Evolutionary conservation across 768 basidiomycete genomes (phyloP), one percentile per base, ranked within the genome.

Genomic region (Hygrophorus russula): DNA sequence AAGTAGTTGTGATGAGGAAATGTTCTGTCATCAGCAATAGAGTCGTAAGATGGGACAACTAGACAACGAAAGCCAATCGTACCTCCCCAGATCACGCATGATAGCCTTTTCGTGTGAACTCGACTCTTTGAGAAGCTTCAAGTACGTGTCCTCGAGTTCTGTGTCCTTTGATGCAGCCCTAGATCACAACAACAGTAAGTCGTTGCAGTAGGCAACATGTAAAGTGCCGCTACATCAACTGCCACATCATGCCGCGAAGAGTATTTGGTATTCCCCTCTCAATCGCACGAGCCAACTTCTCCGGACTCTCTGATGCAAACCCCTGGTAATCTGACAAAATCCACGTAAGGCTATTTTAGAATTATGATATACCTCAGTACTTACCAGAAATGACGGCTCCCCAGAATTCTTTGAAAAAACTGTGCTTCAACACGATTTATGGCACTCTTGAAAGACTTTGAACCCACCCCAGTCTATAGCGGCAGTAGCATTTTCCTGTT

Each of bases 1-100:
- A 98, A 99, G 66, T 90, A 97, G 36, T 87, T 83, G 54, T 98
- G 93, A 57, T 92, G 87, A 18, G 96, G 96, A 63, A 99, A 97
- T 2, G 96, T 99, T 59, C 89, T 86, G 40, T 28, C 36, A 40
- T 36, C 35, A 34, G 46, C 29, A 48, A 41, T 31, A 47, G 24
- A 36, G 45, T 28, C 36, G 42, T 17, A 41, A 11, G 24, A 47
- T 35, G 46, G 49, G 41, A 24, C 24, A 24, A 3, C 45, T 45
- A 51, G 30, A 30, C 45, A 36, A 47, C 36, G n/a, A n/a, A 15
- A n/a, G 42, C 31, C 36, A 14, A 28, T 51, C 62, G 45, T 44
- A 84, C 78, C 92, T 74, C 53, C 88, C 89, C 27, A 99, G 73
- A 63, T 99, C 96, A 47, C 94, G 76, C 32, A 74, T 77, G 39